Conservation (phyloP, 2,329 filamentous ascomycete genomes). For the Waltergamsia citrina region DNA sequence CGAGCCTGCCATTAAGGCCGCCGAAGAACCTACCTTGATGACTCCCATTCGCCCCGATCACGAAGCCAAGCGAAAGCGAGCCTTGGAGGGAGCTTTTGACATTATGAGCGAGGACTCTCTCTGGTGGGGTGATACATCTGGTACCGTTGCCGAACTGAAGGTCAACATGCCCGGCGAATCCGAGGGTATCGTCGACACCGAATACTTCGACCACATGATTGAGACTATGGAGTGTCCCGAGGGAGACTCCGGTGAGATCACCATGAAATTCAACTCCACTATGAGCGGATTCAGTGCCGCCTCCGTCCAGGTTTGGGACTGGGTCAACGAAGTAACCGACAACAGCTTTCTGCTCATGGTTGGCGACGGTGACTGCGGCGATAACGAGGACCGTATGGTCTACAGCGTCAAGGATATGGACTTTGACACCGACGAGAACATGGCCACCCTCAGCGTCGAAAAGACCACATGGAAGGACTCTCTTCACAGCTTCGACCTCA, state of each 20-base stretch:
- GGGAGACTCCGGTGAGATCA: not conserved
- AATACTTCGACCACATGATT: slow-evolving; percentile 2
- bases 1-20: not conserved
- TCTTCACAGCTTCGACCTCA: slow-evolving; percentile 2
- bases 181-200: slow-evolving; percentile 2
- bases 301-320: slow-evolving; percentile 2
- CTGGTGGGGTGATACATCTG: not conserved
- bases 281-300: not conserved
- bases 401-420: not conserved
- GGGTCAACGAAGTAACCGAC: not conserved
- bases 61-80: no score
- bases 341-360: slow-evolving; percentile 3
- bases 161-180: slow-evolving; percentile 1
- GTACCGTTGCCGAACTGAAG: not conserved
- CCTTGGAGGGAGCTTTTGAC: no score
- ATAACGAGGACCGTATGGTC: slow-evolving; percentile 2
- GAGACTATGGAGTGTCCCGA: slow-evolving; percentile 1
- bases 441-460: not conserved
- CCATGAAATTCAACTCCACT: slow-evolving; percentile 1
- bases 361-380: slow-evolving; percentile 1
- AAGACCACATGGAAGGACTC: slow-evolving; percentile 1
- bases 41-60: not conserved
- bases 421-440: not conserved
- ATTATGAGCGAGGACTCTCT: not conserved
- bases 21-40: not conserved